Evolutionary conservation across 139 green algal genomes (phyloP).

Genomic region (Picochlorum sp.): DNA sequence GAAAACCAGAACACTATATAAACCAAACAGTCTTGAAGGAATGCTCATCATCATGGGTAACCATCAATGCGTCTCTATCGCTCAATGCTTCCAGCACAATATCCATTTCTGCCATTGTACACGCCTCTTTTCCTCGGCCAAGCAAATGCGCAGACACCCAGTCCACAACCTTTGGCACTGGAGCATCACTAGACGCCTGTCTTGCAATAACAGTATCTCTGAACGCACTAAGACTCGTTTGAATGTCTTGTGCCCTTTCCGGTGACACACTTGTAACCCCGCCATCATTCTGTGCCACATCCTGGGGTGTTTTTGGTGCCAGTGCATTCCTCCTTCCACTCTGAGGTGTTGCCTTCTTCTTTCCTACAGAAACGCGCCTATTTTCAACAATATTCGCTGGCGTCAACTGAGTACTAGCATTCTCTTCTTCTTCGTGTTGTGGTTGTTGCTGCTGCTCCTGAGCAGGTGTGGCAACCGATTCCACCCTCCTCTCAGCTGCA

Average conservation of each 20-base stretch:
- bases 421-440: no score
- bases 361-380: no score
- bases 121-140: background rate
- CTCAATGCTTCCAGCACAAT: conserved; percentile 17
- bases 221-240: conserved; percentile 5
- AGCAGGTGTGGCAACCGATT: no score
- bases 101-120: conserved; percentile 6
- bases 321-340: background rate
- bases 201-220: conserved; percentile 6
- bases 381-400: no score
- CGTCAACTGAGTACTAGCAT: no score
- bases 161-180: background rate
- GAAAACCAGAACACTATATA: conserved; percentile 1
- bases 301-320: background rate
- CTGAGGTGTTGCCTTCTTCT: background rate
- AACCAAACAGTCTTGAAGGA: conserved; percentile 7
- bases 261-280: background rate
- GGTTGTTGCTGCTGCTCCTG: no score
- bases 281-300: background rate
- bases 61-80: conserved; percentile 14
- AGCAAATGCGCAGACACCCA: conserved; percentile 13
- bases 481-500: background rate
- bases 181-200: conserved; percentile 3
- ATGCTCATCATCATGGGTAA: conserved; percentile 6
- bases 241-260: conserved; percentile 15